Base-by-base conservation (phyloP, 2,329 filamentous ascomycete species). In the Periconia sp. region DNA sequence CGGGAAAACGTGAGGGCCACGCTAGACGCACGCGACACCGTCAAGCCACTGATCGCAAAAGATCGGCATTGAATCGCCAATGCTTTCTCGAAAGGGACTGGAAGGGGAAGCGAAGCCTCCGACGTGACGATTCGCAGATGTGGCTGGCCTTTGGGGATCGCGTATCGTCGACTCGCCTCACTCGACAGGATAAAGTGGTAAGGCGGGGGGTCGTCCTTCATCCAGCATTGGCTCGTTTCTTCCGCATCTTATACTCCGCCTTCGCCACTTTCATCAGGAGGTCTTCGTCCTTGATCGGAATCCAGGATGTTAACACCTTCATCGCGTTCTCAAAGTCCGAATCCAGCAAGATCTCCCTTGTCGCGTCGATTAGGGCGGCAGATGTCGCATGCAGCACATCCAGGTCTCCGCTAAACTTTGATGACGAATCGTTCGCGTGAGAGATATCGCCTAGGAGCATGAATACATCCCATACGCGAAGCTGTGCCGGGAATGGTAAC, bases 281-380 rank as follows among this genome's bases (percentile, higher is more conserved):
- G 66, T 97, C 91, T 64, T 96, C 90, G 61, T 99, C 92, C 71
- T 90, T 90, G 67, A 99, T 87, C 15, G 92, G 91, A 31, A 97
- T 87, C 84, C 89, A 96, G 43, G 88, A 91, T 21, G 94, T 97
- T 50, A 99, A 77, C 6, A 92, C 88, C 74, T 96, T 97, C 94
- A 99, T 99, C 33, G 88, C 88, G 62, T 95, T 95, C 69, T 99
- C 94, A 69, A 97, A 99, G 67, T 99, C 94, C 13, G 89, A 90
- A 60, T 95, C 91, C 5, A 96, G 77, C 22, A 99, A 78, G 37
- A 95, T 89, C 50, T 96, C 89, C 25, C 89, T 81, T 54, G 94
- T 88, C 13, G 90, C 92, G 66, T 96, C 90, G 34, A 97, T 92
- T 19, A 99, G 79, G 2, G 94, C 92, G 3, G 92, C 88, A 49